Evolutionary conservation across 129 eudicot genomes (phyloP), one percentile per base, ranked within the genome.

Genomic region (Pulicaria dysenterica): DNA sequence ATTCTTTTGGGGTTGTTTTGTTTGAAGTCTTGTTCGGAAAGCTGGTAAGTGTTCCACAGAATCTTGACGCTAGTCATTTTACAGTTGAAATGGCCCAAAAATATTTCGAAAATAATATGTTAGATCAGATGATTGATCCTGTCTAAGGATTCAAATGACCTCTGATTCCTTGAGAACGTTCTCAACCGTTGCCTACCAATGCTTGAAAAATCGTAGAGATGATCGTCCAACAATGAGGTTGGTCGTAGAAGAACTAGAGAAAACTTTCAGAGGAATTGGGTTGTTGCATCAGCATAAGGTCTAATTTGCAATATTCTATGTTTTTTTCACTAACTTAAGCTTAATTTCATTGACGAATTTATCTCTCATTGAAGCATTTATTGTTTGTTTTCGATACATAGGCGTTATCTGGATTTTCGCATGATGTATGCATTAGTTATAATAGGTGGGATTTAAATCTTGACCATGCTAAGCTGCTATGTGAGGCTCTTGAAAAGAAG

Each of bases 221-320:
- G 46, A 58, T 24, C 57, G 76, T 2, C 76, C 76, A 3, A 24
- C 76, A 34, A 72, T 72, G 76, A 72, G 10, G 5, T 2, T 7
- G 2, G 55, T 72, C 6, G 67, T 58, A 2, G 37, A 57, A 19
- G 39, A 15, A 3, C 67, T 57, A 44, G 7, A 72, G 5, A 8
- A 72, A 37, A 58, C 47, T 34, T 34, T 72, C 0, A 1, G 6
- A 72, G 34, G 58, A 2, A 31, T 57, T 14, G 11, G 45, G 51
- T 13, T 46, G 38, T 11, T 5, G 36, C n/a, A n/a, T n/a, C n/a
- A n/a, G n/a, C n/a, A n/a, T 24, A 24, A 24, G 31, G 31, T 24
- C 31, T 24, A 24, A 24, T 24, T 24, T 24, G 31, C 31, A 24
- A 24, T 24, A 24, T 24, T 24, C 2, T 24, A 24, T 0, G 31